Conservation (phyloP, 345 rosid genomes). For the Gossypium anomalum region DNA sequence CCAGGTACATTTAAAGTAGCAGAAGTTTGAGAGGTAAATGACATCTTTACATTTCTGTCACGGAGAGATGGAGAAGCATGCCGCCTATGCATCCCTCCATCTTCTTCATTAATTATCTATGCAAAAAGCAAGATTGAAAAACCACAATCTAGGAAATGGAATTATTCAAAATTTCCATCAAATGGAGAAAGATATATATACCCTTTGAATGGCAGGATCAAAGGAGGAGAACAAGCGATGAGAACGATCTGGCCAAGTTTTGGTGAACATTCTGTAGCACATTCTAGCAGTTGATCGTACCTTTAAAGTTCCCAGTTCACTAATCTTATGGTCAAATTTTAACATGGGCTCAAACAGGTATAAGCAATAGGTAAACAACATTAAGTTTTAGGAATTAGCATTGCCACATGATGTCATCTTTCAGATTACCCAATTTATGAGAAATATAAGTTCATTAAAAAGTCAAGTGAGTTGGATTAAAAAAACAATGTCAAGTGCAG, state of each 20-base stretch:
- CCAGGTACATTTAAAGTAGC: constrained; percentile 58
- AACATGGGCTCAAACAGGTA: neutral
- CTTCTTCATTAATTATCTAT: constrained; percentile 94
- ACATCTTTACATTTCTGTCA: constrained; percentile 68
- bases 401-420: neutral
- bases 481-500: too few species aligned
- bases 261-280: constrained; percentile 98
- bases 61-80: constrained; percentile 95
- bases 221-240: constrained; percentile 86
- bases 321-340: neutral
- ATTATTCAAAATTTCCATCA: neutral
- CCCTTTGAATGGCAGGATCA: constrained; percentile 99
- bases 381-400: neutral
- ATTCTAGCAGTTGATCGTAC: constrained; percentile 94
- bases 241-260: constrained; percentile 99
- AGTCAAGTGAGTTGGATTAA: neutral
- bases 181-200: constrained; percentile 31
- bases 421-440: constrained; percentile 1
- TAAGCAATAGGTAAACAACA: neutral
- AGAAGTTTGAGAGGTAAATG: constrained; percentile 51
- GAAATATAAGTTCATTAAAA: neutral
- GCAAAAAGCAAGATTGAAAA: constrained; percentile 10
- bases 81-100: constrained; percentile 87
- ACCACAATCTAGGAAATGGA: neutral
- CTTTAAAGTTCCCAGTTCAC: constrained; percentile 37